These are phyloP conservation scores for Fusarium sp. DNA, from an alignment of 2,329 filamentous ascomycete genomes.

Conservation along the genomic window DNA sequence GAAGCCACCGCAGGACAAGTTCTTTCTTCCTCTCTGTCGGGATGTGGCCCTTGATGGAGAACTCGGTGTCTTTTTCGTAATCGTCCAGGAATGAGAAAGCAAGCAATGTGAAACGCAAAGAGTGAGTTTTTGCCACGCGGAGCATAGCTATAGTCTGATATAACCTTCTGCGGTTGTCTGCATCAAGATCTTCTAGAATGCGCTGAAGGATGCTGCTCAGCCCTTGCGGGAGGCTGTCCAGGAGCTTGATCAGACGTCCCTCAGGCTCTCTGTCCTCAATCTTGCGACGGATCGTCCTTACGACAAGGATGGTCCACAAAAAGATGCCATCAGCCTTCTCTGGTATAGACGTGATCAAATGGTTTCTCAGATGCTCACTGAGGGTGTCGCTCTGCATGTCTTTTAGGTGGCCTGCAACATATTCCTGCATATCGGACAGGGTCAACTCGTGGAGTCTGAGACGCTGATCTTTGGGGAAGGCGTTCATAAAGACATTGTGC, in stretches of 20 bases:
- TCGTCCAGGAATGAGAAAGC: conserved; percentile 8
- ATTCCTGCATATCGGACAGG: background rate
- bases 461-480: background rate
- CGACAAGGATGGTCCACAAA: background rate
- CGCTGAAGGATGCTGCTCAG: background rate
- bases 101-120: background rate
- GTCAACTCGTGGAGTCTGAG: conserved; percentile 6
- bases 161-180: background rate
- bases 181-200: background rate
- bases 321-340: background rate
- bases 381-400: background rate
- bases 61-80: background rate
- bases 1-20: background rate
- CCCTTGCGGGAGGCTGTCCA: background rate
- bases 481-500: conserved; percentile 6
- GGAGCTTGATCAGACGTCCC: background rate
- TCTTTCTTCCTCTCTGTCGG: background rate
- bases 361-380: fast-evolving
- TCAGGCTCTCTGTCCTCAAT: background rate
- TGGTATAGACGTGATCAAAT: background rate
- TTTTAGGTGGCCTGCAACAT: background rate
- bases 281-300: background rate
- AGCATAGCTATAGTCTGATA: background rate
- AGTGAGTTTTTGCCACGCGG: background rate
- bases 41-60: background rate